Percentiles rank a stretch among this genome's conserved stretches.
phyloP scores from a whole-genome alignment of 371 early-diverging fungal genomes.

The Saksenaea oblongispora region DNA sequence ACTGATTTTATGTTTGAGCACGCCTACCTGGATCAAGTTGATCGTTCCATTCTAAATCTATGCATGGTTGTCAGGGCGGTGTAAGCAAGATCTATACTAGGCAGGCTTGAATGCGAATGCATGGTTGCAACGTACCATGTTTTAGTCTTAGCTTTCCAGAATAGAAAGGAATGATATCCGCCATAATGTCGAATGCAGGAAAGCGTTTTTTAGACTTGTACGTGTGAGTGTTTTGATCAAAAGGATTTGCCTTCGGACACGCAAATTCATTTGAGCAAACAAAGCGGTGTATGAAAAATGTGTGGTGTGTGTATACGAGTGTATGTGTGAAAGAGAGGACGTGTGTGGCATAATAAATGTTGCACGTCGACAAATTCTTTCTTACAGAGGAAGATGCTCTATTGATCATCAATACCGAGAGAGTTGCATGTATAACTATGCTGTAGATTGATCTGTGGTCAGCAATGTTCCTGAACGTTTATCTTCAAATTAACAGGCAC shows the following conservation, averaged over 20 bases:
- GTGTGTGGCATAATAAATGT: no score
- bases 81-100: neutral
- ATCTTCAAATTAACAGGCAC: neutral
- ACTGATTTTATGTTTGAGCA: no score
- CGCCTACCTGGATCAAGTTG: neutral
- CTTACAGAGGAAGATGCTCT: no score
- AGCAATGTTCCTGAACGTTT: neutral
- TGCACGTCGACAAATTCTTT: no score
- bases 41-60: neutral
- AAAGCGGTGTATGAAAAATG: no score
- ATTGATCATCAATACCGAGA: neutral
- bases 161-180: neutral
- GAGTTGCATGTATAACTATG: neutral
- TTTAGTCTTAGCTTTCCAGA: neutral
- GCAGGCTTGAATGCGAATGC: neutral
- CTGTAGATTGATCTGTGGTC: neutral
- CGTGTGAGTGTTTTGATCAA: no score
- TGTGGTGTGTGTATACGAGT: no score
- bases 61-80: neutral
- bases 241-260: no score
- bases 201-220: neutral
- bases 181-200: neutral
- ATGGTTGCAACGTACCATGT: neutral
- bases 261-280: no score
- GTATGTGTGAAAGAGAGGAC: no score